These are phyloP conservation scores for Clavispora santaluciae DNA, from an alignment of 805 yeast genomes.

Conservation along the genomic window DNA sequence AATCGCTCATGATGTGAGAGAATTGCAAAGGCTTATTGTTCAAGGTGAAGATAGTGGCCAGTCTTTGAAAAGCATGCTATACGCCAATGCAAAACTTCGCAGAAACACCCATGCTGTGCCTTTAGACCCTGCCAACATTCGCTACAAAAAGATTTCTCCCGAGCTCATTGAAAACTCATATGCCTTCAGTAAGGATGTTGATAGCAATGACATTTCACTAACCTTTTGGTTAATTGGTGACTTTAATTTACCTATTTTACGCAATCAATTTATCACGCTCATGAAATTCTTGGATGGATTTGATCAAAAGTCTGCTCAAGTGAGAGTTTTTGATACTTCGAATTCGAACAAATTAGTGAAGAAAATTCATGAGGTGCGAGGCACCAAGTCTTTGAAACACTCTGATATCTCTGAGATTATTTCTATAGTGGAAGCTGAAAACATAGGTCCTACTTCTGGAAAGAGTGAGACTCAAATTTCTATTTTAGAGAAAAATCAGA, in stretches of 20 bases:
- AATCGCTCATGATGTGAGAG: conserved; percentile 46
- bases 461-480: conserved; percentile 5
- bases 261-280: conserved; percentile 41
- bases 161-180: conserved; percentile 23
- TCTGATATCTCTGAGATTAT: conserved; percentile 8
- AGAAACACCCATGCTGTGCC: conserved; percentile 45
- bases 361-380: neutral
- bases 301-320: conserved; percentile 28
- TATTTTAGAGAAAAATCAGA: conserved; percentile 24
- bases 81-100: conserved; percentile 33
- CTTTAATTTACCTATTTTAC: conserved; percentile 33
- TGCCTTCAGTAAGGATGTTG: conserved; percentile 14
- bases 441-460: conserved; percentile 2
- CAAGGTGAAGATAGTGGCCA: conserved; percentile 20
- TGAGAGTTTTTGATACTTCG: conserved; percentile 30
- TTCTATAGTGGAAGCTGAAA: conserved; percentile 1
- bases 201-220: conserved; percentile 38
- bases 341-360: conserved; percentile 1
- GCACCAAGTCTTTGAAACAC: conserved; percentile 1
- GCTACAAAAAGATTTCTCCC: conserved; percentile 25
- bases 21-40: conserved; percentile 24
- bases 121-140: conserved; percentile 25
- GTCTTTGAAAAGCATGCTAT: conserved; percentile 37
- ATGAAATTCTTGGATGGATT: conserved; percentile 21
- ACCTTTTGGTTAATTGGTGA: conserved; percentile 58